Percentiles rank a stretch among this genome's conserved stretches.
Evolutionary conservation across 768 basidiomycete genomes (phyloP).

Genomic region (Tricholoma flavovirens): DNA sequence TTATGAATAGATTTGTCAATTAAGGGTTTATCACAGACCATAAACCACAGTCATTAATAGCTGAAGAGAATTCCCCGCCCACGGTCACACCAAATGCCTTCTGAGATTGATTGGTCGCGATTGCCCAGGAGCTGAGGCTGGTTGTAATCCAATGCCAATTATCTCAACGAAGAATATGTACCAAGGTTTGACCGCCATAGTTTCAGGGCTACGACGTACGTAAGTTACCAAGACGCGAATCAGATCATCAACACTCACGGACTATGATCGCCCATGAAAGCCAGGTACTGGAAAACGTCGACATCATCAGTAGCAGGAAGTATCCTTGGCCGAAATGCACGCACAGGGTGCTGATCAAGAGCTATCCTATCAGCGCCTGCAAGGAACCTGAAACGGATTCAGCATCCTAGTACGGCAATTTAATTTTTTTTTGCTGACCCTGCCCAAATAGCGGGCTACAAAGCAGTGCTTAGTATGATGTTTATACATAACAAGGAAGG

Average conservation of each 20-base stretch:
- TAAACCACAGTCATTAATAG: conserved; percentile 71
- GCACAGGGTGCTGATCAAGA: conserved; percentile 56
- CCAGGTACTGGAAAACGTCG: conserved; percentile 33
- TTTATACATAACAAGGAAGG: conserved; percentile 23
- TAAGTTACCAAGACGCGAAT: conserved; percentile 4
- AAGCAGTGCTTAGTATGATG: conserved; percentile 7
- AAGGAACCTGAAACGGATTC: conserved; percentile 30
- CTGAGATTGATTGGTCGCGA: conserved; percentile 56
- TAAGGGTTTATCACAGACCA: conserved; percentile 37
- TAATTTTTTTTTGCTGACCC: conserved; percentile 25
- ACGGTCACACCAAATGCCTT: conserved; percentile 69
- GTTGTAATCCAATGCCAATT: conserved; percentile 10
- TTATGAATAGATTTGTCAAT: neutral
- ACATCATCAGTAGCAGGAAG: conserved; percentile 24
- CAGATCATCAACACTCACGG: conserved; percentile 26
- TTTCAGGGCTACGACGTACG: conserved; percentile 26
- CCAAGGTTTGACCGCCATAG: conserved; percentile 40
- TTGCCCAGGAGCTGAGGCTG: conserved; percentile 37
- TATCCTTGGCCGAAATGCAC: neutral
- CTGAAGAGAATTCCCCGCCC: conserved; percentile 81
- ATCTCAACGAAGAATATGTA: conserved; percentile 18
- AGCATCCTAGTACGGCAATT: conserved; percentile 8
- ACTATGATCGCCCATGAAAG: conserved; percentile 35
- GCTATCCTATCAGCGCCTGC: conserved; percentile 55
- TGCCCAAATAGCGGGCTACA: conserved; percentile 39